Percentiles rank a stretch among this genome's conserved stretches.
Evolutionary conservation across 768 basidiomycete genomes (phyloP).

Genomic region (Lentinula guzmanii): DNA sequence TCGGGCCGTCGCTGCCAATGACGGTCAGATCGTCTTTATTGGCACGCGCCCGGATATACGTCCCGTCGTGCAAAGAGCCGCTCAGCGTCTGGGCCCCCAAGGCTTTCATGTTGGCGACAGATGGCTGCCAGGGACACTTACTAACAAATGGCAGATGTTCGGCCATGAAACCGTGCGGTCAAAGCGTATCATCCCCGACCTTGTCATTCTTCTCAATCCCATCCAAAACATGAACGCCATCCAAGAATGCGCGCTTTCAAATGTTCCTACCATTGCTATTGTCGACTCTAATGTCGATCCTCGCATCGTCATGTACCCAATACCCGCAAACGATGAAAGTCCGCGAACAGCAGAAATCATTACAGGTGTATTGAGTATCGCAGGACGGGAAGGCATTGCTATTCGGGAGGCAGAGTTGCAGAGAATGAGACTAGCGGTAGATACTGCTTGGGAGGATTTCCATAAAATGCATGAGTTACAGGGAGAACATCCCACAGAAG

Average conservation of each 20-base stretch:
- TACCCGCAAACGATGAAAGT: constrained; percentile 97
- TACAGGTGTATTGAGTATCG: constrained; percentile 84
- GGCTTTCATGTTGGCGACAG: constrained; percentile 82
- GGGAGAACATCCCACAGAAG: constrained; percentile 4
- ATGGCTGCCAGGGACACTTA: constrained; percentile 95
- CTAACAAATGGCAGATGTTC: constrained; percentile 76
- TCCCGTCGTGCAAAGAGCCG: constrained; percentile 69
- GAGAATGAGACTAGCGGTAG: constrained; percentile 20
- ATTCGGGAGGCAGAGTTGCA: constrained; percentile 29
- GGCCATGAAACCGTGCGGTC: constrained; percentile 46
- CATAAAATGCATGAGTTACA: constrained; percentile 6
- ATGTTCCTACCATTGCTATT: constrained; percentile 91
- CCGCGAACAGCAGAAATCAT: constrained; percentile 87
- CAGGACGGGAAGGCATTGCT: constrained; percentile 68
- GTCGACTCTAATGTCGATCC: constrained; percentile 96
- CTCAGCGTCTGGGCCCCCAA: constrained; percentile 70
- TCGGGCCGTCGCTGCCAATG: constrained; percentile 71
- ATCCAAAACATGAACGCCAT: constrained; percentile 79
- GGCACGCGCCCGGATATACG: constrained; percentile 81
- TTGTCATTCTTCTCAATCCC: constrained; percentile 90
- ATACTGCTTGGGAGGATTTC: constrained; percentile 5
- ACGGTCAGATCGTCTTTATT: constrained; percentile 85
- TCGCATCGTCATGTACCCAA: constrained; percentile 94
- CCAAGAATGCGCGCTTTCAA: constrained; percentile 82
- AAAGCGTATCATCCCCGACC: constrained; percentile 70